Conservation (phyloP, 1,284 basidiomycete genomes). For the Rhodotorula sp. region DNA sequence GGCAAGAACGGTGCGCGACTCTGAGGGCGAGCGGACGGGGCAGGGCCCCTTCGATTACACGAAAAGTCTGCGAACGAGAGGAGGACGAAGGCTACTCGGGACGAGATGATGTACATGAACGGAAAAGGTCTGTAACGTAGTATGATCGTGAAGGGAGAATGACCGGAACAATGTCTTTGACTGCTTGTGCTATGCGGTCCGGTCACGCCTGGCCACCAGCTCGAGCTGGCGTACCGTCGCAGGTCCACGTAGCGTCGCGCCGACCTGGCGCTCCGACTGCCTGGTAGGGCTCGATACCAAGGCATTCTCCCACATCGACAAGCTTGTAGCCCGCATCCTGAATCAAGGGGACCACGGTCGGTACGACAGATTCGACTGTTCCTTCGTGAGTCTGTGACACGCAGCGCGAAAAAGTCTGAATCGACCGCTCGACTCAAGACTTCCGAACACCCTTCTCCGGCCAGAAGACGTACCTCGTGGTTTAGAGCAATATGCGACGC, state of each 20-base stretch:
- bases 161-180: no score
- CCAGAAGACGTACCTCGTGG: no score
- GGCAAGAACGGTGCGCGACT: neutral
- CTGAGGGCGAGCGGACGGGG: neutral
- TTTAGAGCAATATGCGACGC: slow-evolving; percentile 35
- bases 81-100: no score
- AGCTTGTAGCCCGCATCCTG: slow-evolving; percentile 39
- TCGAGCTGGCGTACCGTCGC: slow-evolving; percentile 8
- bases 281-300: slow-evolving; percentile 42
- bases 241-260: slow-evolving; percentile 39
- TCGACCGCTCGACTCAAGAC: no score
- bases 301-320: slow-evolving; percentile 39
- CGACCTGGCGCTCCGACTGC: slow-evolving; percentile 31
- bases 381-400: no score
- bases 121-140: no score
- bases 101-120: no score
- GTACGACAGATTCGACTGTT: slow-evolving; percentile 33
- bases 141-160: no score
- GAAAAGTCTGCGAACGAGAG: neutral
- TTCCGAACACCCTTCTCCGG: no score
- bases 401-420: no score
- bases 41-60: neutral
- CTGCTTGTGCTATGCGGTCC: no score
- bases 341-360: slow-evolving; percentile 36
- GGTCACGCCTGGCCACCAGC: slow-evolving; percentile 2